Evolutionary conservation across 1,139 yeast genomes (phyloP).

Genomic region (Dujonia santamariae): DNA sequence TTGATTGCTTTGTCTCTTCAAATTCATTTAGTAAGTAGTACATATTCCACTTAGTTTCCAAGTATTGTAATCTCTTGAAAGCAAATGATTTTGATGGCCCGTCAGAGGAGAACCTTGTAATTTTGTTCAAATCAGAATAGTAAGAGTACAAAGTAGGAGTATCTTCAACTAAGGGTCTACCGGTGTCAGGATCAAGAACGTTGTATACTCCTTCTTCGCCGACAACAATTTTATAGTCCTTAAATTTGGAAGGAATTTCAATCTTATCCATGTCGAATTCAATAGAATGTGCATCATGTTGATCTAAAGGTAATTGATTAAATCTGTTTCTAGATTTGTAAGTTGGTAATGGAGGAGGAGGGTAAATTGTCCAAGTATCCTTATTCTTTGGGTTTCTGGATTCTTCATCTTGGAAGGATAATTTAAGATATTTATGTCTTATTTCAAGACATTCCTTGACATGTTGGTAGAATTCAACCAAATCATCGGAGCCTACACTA

Average conservation of each 20-base stretch:
- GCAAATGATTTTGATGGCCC: conserved; percentile 99
- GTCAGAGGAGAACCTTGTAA: conserved; percentile 74
- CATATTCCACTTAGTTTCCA: conserved; percentile 96
- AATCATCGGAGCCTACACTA: conserved; percentile 67
- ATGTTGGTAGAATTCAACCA: conserved; percentile 66
- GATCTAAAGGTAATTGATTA: conserved; percentile 47
- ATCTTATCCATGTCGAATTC: conserved; percentile 62
- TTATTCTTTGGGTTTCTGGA: conserved; percentile 79
- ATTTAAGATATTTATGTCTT: conserved; percentile 70
- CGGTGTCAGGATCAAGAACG: conserved; percentile 43
- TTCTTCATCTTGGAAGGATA: conserved; percentile 67
- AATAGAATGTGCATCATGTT: conserved; percentile 29
- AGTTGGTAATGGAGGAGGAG: conserved; percentile 91
- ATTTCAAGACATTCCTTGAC: conserved; percentile 70
- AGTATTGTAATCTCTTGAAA: conserved; percentile 84
- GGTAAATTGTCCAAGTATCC: conserved; percentile 75
- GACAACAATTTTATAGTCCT: conserved; percentile 43
- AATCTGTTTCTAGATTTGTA: conserved; percentile 65
- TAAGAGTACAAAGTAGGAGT: conserved; percentile 81
- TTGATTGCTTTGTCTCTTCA: conserved; percentile 83
- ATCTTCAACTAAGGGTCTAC: conserved; percentile 40
- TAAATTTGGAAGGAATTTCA: conserved; percentile 36
- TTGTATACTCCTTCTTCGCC: conserved; percentile 70
- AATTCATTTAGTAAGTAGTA: conserved; percentile 85
- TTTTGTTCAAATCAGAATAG: conserved; percentile 74